A percentile compares a stretch with the other conserved stretches of the same genome.
These are phyloP conservation scores for Fremontodendron californicum DNA, from an alignment of 345 rosid species.

Conservation along the genomic window DNA sequence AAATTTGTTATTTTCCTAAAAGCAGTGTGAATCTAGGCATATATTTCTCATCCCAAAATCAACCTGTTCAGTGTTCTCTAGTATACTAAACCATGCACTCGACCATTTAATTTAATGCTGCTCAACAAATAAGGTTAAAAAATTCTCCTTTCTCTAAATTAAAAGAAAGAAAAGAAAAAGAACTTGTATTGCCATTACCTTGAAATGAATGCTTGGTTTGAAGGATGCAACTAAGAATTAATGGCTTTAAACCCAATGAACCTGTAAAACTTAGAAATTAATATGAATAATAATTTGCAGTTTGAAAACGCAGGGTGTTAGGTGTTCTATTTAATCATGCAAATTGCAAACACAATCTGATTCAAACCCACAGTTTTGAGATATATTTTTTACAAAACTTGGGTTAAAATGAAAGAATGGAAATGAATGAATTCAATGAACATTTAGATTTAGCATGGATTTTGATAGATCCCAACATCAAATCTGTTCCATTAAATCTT, in stretches of 20 bases:
- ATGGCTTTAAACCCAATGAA: neutral
- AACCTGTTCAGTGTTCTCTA: too few relatives aligned
- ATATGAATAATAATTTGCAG: neutral
- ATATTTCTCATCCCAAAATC: too few relatives aligned
- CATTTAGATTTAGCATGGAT: neutral
- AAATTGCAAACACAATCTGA: neutral
- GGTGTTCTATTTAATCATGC: neutral
- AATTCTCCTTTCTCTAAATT: too few relatives aligned
- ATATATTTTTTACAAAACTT: neutral
- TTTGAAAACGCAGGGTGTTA: neutral
- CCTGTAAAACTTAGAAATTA: neutral
- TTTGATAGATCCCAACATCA: constrained; percentile 3
- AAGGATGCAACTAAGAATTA: neutral
- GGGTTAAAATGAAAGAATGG: neutral
- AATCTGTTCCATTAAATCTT: too few relatives aligned
- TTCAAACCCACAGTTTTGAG: neutral
- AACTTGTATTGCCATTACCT: neutral
- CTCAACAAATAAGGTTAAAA: too few relatives aligned
- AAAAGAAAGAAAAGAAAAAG: too few relatives aligned
- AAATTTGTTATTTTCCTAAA: too few relatives aligned
- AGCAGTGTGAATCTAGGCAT: too few relatives aligned
- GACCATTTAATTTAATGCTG: too few relatives aligned
- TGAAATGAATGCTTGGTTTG: neutral
- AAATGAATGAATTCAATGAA: constrained; percentile 13
- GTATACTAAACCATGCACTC: too few relatives aligned